Evolutionary conservation across 129 eudicot genomes (phyloP).

Genomic region (Lactuca sativa): DNA sequence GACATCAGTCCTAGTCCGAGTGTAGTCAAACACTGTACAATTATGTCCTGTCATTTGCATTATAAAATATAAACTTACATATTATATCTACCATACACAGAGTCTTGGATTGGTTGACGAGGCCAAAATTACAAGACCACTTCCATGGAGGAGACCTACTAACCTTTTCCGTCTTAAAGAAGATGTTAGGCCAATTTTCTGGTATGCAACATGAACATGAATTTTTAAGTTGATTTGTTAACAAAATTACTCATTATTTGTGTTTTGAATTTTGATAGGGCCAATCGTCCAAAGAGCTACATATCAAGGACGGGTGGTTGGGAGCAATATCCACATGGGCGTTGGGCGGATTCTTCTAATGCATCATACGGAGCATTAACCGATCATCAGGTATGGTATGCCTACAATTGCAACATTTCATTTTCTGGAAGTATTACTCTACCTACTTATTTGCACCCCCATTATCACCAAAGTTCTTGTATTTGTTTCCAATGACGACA

Average conservation of each 20-base stretch:
- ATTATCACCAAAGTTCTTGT: not conserved
- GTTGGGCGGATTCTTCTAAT: slow-evolving; percentile 91
- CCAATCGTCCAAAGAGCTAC: slow-evolving; percentile 98
- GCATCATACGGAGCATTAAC: slow-evolving; percentile 90
- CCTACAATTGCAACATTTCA: slow-evolving; percentile 21
- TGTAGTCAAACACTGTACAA: no score
- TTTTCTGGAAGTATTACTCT: not conserved
- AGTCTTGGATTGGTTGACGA: slow-evolving; percentile 96
- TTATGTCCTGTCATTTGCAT: not conserved
- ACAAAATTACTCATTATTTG: not conserved
- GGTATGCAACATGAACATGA: slow-evolving; percentile 46
- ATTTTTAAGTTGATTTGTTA: slow-evolving; percentile 1
- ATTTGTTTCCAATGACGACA: no score
- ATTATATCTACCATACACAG: slow-evolving; percentile 48
- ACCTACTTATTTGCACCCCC: slow-evolving; percentile 1
- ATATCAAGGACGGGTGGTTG: slow-evolving; percentile 80
- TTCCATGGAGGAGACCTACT: slow-evolving; percentile 96
- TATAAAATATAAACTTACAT: slow-evolving; percentile 11
- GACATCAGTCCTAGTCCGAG: not conserved
- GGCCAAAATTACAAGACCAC: slow-evolving; percentile 77
- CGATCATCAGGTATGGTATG: slow-evolving; percentile 86
- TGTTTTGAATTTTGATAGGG: slow-evolving; percentile 49
- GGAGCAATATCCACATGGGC: slow-evolving; percentile 94
- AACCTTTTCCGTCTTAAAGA: slow-evolving; percentile 83
- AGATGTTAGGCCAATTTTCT: slow-evolving; percentile 92